Conservation (phyloP, 116 monocot species). For the Dioscorea cayenensis region DNA sequence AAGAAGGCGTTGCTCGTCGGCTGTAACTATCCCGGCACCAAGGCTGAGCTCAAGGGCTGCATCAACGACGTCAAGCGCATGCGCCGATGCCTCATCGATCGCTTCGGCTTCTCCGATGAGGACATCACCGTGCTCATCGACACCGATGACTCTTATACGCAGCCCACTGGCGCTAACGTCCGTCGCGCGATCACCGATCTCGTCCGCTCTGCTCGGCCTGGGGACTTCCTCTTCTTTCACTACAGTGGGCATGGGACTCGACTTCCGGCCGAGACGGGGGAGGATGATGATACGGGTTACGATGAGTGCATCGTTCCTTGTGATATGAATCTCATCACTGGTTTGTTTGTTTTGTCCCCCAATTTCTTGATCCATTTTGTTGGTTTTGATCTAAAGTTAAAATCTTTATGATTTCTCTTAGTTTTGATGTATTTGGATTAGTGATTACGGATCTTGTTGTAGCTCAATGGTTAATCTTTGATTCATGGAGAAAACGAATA, state of each 20-base stretch:
- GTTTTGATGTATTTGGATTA: too few species aligned
- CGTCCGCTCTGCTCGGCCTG: constrained; percentile 20
- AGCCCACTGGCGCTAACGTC: constrained; percentile 47
- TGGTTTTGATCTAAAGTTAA: background rate
- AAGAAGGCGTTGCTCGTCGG: constrained; percentile 50
- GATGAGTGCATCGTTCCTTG: constrained; percentile 55
- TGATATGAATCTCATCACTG: constrained; percentile 71
- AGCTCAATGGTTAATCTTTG: too few species aligned
- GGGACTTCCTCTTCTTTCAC: constrained; percentile 37
- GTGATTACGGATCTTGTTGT: too few species aligned
- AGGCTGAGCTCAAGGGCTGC: constrained; percentile 53
- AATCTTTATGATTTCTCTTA: too few species aligned
- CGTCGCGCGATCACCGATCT: constrained; percentile 31
- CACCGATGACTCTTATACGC: constrained; percentile 23
- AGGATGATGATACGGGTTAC: constrained; percentile 43
- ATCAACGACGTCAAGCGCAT: constrained; percentile 50
- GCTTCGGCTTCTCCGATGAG: constrained; percentile 37
- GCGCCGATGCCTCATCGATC: constrained; percentile 35
- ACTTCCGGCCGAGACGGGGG: constrained; percentile 44
- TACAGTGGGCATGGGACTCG: constrained; percentile 54
- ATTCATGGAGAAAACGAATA: too few species aligned
- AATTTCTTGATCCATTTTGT: background rate
- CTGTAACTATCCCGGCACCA: constrained; percentile 40
- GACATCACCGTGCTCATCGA: constrained; percentile 49
- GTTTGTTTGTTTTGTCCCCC: constrained; percentile 4